Evolutionary conservation across 2,329 filamentous ascomycete genomes (phyloP).

Genomic region (Gnomoniopsis sp.): DNA sequence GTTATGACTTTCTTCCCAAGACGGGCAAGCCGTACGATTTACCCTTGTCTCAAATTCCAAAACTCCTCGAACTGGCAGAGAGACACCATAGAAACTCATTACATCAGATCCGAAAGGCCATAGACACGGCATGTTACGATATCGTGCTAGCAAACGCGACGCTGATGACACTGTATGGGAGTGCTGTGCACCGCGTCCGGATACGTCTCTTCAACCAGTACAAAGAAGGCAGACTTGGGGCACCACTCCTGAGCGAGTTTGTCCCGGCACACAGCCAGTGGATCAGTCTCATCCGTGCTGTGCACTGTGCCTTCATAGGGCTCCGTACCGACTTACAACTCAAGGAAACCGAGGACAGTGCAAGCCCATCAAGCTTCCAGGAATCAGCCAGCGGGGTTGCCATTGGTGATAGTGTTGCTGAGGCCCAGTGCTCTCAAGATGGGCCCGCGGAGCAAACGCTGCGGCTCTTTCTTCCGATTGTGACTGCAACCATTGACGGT

Average conservation of each 20-base stretch:
- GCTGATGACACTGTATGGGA: slow-evolving; percentile 39
- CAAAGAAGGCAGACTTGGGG: slow-evolving; percentile 6
- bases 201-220: slow-evolving; percentile 29
- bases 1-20: slow-evolving; percentile 28
- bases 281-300: slow-evolving; percentile 35
- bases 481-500: slow-evolving; percentile 19
- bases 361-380: not conserved
- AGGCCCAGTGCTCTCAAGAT: not conserved
- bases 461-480: slow-evolving; percentile 16
- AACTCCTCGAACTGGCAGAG: slow-evolving; percentile 31
- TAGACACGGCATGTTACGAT: slow-evolving; percentile 31
- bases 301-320: slow-evolving; percentile 30
- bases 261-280: slow-evolving; percentile 33
- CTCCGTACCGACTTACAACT: slow-evolving; percentile 22
- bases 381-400: not conserved
- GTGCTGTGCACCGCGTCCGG: slow-evolving; percentile 33
- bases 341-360: not conserved
- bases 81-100: slow-evolving; percentile 35
- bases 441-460: slow-evolving; percentile 1
- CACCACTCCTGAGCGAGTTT: slow-evolving; percentile 23
- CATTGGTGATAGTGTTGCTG: not conserved
- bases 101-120: slow-evolving; percentile 31
- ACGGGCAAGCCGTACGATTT: not conserved
- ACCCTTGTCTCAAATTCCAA: slow-evolving; percentile 22
- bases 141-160: slow-evolving; percentile 35